Conservation (phyloP, 345 rosid genomes). For the Lagerstroemia speciosa region DNA sequence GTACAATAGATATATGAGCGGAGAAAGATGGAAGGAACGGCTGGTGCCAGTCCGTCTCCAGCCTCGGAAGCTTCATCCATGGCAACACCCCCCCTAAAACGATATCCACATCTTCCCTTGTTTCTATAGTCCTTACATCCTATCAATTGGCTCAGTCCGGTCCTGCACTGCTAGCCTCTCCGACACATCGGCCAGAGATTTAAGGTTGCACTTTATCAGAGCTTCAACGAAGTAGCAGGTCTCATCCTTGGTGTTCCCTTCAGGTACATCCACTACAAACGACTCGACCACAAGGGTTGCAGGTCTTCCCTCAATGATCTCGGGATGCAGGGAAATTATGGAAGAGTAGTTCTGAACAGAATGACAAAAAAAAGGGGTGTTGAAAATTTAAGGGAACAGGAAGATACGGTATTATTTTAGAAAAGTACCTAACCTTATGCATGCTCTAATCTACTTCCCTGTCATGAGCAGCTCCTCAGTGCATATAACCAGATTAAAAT, state of each 20-base stretch:
- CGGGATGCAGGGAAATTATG: constrained; percentile 79
- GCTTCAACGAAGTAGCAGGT: constrained; percentile 95
- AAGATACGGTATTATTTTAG: background rate
- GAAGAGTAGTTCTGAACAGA: constrained; percentile 83
- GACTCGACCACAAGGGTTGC: constrained; percentile 86
- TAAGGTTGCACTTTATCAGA: constrained; percentile 82
- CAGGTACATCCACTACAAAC: constrained; percentile 85
- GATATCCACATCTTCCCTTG: background rate
- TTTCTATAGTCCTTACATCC: constrained; percentile 11
- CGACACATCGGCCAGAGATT: constrained; percentile 81
- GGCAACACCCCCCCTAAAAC: constrained; percentile 18
- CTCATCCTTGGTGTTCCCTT: constrained; percentile 92
- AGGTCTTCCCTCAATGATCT: constrained; percentile 71
- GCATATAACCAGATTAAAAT: background rate
- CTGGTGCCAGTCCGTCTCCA: constrained; percentile 39
- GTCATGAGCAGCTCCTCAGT: background rate
- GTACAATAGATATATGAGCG: constrained; percentile 7
- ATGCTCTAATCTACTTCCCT: background rate
- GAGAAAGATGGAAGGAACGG: constrained; percentile 10
- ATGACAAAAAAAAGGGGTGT: background rate
- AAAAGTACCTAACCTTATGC: background rate
- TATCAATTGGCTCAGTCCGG: constrained; percentile 45
- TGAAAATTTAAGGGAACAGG: background rate
- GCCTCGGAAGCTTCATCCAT: constrained; percentile 50
- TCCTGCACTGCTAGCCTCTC: constrained; percentile 78